Evolutionary conservation across 139 green algal genomes (phyloP).

Genomic region (Asterochloris erici): DNA sequence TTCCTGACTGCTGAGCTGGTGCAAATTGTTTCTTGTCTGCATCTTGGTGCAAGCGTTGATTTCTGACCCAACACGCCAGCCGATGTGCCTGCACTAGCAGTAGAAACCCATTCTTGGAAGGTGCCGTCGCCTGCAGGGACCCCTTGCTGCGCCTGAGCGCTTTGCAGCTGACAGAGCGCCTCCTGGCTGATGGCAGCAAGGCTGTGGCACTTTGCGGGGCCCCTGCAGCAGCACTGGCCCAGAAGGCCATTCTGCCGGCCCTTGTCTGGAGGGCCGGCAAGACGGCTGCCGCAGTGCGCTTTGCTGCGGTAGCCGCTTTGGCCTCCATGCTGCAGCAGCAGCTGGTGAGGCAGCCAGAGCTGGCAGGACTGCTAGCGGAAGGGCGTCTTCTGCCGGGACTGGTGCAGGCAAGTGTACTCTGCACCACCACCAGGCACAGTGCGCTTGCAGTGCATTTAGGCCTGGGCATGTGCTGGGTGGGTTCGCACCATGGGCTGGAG

Average conservation of each 20-base stretch:
- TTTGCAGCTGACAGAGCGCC: conserved; percentile 57
- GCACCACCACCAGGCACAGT: neutral
- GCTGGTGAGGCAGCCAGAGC: conserved; percentile 16
- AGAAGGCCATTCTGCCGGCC: conserved; percentile 56
- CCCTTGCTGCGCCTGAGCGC: conserved; percentile 36
- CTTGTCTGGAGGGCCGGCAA: conserved; percentile 77
- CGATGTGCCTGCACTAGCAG: too few species aligned
- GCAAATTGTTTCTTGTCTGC: neutral
- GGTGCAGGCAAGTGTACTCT: neutral
- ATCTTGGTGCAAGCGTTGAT: neutral
- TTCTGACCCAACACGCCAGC: neutral
- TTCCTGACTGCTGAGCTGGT: neutral
- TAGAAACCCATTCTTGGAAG: too few species aligned
- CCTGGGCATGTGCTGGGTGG: too few species aligned
- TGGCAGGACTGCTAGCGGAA: neutral
- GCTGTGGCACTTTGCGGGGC: conserved; percentile 18
- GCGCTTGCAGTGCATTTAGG: neutral
- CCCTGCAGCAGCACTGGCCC: conserved; percentile 28
- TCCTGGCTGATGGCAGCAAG: conserved; percentile 51
- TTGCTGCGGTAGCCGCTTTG: conserved; percentile 56
- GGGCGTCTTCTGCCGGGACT: conserved; percentile 58
- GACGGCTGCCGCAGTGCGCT: conserved; percentile 63
- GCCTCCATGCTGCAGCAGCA: conserved; percentile 44
- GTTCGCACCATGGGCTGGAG: too few species aligned
- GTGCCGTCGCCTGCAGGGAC: conserved; percentile 35